phyloP scores from a whole-genome alignment of 805 yeast genomes.

The Kuraishia ogatae region DNA sequence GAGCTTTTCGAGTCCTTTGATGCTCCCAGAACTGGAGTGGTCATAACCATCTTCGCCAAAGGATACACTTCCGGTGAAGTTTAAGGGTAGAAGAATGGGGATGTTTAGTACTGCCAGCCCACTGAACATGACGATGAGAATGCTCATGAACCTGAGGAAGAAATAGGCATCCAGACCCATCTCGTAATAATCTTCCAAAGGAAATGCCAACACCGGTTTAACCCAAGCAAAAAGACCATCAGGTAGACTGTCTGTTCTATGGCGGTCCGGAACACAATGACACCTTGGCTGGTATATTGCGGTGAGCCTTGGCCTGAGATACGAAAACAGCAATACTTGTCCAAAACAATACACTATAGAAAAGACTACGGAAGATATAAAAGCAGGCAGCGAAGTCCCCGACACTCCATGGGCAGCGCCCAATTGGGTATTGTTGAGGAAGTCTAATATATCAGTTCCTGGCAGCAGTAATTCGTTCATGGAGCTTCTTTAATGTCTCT shows the following conservation, averaged over 20 bases:
- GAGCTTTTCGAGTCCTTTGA: conserved; percentile 51
- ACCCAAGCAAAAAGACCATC: conserved; percentile 52
- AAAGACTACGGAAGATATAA: conserved; percentile 45
- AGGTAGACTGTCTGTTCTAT: conserved; percentile 28
- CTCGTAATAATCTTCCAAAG: conserved; percentile 32
- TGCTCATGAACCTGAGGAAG: conserved; percentile 51
- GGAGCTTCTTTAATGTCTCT: not conserved
- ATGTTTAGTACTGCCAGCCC: conserved; percentile 45
- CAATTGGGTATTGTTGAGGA: conserved; percentile 43
- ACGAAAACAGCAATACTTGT: conserved; percentile 37
- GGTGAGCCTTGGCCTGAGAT: conserved; percentile 25
- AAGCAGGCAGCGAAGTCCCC: conserved; percentile 49
- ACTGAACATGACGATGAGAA: conserved; percentile 41
- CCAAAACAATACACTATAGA: conserved; percentile 44
- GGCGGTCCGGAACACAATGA: conserved; percentile 30
- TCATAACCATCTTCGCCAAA: not conserved
- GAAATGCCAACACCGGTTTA: conserved; percentile 27
- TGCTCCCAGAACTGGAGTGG: conserved; percentile 6
- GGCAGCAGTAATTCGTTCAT: conserved; percentile 1
- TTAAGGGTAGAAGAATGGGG: conserved; percentile 58
- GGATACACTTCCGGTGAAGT: conserved; percentile 30
- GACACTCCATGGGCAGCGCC: conserved; percentile 51
- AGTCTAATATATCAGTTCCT: conserved; percentile 17
- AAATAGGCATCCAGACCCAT: conserved; percentile 72
- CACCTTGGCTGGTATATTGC: conserved; percentile 49